phyloP scores from a whole-genome alignment of 192 early-diverging fungal species.

The Entomortierella lignicola region DNA sequence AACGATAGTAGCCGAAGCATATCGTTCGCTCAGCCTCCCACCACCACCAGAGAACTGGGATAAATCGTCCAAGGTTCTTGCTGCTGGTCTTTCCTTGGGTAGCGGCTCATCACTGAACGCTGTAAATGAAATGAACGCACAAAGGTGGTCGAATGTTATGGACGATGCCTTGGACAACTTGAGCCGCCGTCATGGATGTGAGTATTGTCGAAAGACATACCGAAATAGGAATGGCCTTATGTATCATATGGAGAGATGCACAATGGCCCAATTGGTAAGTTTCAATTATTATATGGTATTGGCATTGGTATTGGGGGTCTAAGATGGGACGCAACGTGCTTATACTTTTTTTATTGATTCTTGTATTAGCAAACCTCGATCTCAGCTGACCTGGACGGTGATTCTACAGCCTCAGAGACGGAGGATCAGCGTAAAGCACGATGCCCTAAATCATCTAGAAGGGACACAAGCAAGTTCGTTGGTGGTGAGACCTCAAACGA shows the following conservation, averaged over 20 bases:
- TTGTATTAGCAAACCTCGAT: constrained; percentile 30
- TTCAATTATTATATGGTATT: not conserved
- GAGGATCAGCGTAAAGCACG: constrained; percentile 61
- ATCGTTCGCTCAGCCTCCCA: constrained; percentile 14
- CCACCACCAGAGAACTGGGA: constrained; percentile 35
- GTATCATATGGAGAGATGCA: constrained; percentile 67
- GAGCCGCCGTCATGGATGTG: constrained; percentile 57
- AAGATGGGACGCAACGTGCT: not conserved
- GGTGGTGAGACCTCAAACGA: constrained; percentile 9
- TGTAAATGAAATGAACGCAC: not conserved
- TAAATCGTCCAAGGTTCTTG: constrained; percentile 17
- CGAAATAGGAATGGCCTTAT: constrained; percentile 69
- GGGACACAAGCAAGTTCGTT: constrained; percentile 3
- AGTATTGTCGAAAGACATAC: constrained; percentile 72
- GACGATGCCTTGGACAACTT: constrained; percentile 24
- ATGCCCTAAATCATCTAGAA: constrained; percentile 24
- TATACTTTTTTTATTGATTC: not conserved
- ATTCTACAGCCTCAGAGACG: constrained; percentile 56
- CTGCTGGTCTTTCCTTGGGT: constrained; percentile 2
- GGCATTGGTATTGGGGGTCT: no score
- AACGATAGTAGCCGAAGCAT: constrained; percentile 21
- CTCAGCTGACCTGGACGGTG: constrained; percentile 51
- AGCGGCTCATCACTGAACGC: not conserved
- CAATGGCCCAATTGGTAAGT: constrained; percentile 62
- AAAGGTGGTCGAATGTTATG: constrained; percentile 12